Conservation (phyloP, 2,329 filamentous ascomycete genomes). For the Chaetomium sp. region DNA sequence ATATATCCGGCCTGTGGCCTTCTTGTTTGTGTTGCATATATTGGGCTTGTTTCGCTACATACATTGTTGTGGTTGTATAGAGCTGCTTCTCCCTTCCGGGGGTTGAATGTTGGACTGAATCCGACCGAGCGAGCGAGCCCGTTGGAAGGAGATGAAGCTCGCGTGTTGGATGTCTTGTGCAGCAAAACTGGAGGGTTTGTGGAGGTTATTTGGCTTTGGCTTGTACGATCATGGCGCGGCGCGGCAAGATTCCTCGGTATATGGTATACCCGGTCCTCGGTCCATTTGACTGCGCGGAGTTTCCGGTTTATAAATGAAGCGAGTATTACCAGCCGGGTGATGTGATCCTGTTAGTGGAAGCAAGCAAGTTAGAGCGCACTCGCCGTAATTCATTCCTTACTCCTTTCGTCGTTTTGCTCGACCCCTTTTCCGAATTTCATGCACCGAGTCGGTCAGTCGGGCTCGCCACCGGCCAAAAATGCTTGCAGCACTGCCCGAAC, state of each 20-base stretch:
- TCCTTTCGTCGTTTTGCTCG: background rate
- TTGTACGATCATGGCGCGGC: conserved; percentile 18
- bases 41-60: background rate
- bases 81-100: background rate
- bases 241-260: background rate
- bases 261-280: background rate
- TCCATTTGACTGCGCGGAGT: background rate
- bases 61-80: conserved; percentile 5
- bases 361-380: background rate
- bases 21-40: background rate
- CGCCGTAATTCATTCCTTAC: background rate
- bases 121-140: background rate
- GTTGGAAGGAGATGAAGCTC: background rate
- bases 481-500: background rate
- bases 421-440: background rate
- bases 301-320: background rate
- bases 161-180: background rate
- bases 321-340: background rate
- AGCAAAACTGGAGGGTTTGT: background rate
- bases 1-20: background rate
- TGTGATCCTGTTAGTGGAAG: background rate
- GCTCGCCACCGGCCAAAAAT: background rate
- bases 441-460: background rate
- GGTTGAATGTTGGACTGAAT: background rate
- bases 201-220: background rate